phyloP scores from a whole-genome alignment of 2,329 filamentous ascomycete genomes.

The Dactylellina sp. region DNA sequence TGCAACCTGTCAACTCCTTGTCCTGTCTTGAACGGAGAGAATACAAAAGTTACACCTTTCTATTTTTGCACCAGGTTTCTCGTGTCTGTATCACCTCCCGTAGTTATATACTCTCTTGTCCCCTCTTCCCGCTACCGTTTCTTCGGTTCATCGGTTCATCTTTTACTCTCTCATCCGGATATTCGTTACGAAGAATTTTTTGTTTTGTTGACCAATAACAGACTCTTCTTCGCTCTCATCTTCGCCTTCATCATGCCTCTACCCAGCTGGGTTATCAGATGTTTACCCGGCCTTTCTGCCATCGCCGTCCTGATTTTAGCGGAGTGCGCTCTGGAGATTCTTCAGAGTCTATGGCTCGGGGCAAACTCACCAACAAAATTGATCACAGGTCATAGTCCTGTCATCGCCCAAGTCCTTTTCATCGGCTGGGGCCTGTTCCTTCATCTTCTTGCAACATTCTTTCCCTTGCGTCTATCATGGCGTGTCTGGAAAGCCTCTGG shows the following conservation, averaged over 20 bases:
- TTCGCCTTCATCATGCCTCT: constrained; percentile 44
- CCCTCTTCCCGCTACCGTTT: constrained; percentile 25
- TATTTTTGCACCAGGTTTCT: constrained; percentile 44
- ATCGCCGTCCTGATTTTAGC: constrained; percentile 58
- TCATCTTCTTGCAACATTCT: constrained; percentile 73
- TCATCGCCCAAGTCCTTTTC: constrained; percentile 65
- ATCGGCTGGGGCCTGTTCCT: constrained; percentile 75
- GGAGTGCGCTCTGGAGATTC: constrained; percentile 58
- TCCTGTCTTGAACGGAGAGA: constrained; percentile 43
- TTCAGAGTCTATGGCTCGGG: constrained; percentile 54
- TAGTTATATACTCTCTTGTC: constrained; percentile 36
- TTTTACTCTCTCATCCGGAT: constrained; percentile 10
- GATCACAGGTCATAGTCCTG: constrained; percentile 46
- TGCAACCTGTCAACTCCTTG: constrained; percentile 17
- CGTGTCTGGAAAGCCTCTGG: constrained; percentile 71
- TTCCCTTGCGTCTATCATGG: constrained; percentile 73
- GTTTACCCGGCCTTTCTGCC: constrained; percentile 58
- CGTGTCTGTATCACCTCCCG: constrained; percentile 21
- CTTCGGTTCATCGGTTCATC: constrained; percentile 34
- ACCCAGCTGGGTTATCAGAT: constrained; percentile 58
- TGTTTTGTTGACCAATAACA: constrained; percentile 24
- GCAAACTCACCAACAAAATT: constrained; percentile 43
- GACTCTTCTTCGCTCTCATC: constrained; percentile 15
- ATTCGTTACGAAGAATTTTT: constrained; percentile 18
- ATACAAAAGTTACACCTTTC: constrained; percentile 44